Conservation (phyloP, 2,329 filamentous ascomycete genomes). For the Diaporthe eres region DNA sequence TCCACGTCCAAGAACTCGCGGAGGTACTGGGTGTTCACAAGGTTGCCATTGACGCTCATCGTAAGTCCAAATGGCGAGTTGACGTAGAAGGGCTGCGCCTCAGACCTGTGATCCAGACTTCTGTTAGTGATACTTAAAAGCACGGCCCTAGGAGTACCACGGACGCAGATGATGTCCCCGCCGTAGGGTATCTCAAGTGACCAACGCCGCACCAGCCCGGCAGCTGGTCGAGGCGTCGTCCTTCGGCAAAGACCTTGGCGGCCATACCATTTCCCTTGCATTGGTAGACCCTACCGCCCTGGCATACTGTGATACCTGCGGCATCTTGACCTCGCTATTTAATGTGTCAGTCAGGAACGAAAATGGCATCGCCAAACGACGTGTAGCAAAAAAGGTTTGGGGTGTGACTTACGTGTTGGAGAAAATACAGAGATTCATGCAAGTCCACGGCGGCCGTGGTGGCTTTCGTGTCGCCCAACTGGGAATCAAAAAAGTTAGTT, state of each 20-base stretch:
- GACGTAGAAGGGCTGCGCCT: slow-evolving; percentile 94
- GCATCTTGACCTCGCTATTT: slow-evolving; percentile 82
- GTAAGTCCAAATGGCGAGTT: slow-evolving; percentile 88
- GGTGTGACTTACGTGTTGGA: slow-evolving; percentile 64
- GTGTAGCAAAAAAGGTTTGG: no score
- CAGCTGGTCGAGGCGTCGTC: slow-evolving; percentile 78
- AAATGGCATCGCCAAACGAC: background rate
- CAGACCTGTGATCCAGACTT: slow-evolving; percentile 68
- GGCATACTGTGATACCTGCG: slow-evolving; percentile 83
- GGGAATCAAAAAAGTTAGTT: slow-evolving; percentile 46
- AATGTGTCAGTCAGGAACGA: background rate
- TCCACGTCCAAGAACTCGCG: slow-evolving; percentile 81
- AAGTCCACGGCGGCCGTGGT: slow-evolving; percentile 64
- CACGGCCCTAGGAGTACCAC: slow-evolving; percentile 28
- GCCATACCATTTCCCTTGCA: slow-evolving; percentile 90
- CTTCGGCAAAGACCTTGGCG: slow-evolving; percentile 85
- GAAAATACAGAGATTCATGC: slow-evolving; percentile 79
- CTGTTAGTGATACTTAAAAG: slow-evolving; percentile 14
- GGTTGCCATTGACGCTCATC: slow-evolving; percentile 88
- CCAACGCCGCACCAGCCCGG: slow-evolving; percentile 90
- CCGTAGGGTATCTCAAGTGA: slow-evolving; percentile 91
- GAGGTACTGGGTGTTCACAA: slow-evolving; percentile 82
- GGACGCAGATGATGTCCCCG: slow-evolving; percentile 62
- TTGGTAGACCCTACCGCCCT: slow-evolving; percentile 75
- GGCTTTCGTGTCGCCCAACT: slow-evolving; percentile 50